A percentile compares a stretch with the other conserved stretches of the same genome.
These are phyloP conservation scores for Ganoderma lucidum DNA, from an alignment of 1,284 basidiomycete genomes.

Conservation along the genomic window DNA sequence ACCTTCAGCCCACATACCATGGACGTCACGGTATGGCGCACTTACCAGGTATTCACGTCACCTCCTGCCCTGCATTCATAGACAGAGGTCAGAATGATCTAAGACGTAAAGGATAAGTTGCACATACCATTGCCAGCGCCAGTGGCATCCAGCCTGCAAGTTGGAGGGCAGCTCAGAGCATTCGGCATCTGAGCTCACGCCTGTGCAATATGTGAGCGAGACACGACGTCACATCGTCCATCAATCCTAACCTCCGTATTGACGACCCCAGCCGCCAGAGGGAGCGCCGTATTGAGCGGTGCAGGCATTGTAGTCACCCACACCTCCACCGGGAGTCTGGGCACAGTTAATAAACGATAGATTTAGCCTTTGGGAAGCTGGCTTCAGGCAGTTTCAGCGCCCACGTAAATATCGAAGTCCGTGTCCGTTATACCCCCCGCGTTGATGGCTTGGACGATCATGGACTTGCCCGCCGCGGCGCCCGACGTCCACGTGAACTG, in stretches of 20 bases:
- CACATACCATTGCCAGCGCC: slow-evolving; percentile 36
- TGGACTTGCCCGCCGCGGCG: slow-evolving; percentile 33
- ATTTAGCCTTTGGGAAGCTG: background rate
- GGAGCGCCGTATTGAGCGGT: slow-evolving; percentile 34
- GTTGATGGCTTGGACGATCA: slow-evolving; percentile 38
- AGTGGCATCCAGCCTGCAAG: slow-evolving; percentile 36
- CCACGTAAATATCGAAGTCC: slow-evolving; percentile 35
- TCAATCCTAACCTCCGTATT: slow-evolving; percentile 30
- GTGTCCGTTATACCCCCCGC: slow-evolving; percentile 34
- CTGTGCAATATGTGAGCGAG: slow-evolving; percentile 6
- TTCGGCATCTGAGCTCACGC: slow-evolving; percentile 32
- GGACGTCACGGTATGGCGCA: background rate
- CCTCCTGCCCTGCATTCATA: slow-evolving; percentile 30
- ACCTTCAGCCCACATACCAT: background rate
- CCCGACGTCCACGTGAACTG: slow-evolving; percentile 37
- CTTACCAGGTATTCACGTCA: slow-evolving; percentile 33
- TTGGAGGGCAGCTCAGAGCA: slow-evolving; percentile 36
- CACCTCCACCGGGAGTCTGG: slow-evolving; percentile 31
- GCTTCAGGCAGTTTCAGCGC: background rate
- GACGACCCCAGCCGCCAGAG: slow-evolving; percentile 32
- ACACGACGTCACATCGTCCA: background rate
- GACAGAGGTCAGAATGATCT: background rate
- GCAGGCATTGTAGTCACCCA: slow-evolving; percentile 35
- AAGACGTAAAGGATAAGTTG: background rate
- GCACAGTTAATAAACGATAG: background rate